Evolutionary conservation across 352 stramenopile species (phyloP), one percentile per base, ranked within the genome.

Genomic region (Globisporangium viniferum): DNA sequence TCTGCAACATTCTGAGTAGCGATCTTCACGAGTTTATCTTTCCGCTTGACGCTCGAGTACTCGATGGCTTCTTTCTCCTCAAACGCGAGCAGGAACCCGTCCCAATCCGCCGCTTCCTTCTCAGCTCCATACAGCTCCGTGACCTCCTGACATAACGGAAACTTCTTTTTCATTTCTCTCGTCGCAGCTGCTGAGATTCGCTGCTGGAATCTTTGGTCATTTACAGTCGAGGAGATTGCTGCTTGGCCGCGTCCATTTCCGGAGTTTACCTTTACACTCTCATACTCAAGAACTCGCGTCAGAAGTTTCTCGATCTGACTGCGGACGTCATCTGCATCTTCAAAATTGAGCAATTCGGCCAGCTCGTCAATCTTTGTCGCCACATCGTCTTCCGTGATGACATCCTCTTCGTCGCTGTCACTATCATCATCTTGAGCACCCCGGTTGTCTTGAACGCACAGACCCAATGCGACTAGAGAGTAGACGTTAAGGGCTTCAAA

Each of bases 1-100:
- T 81, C 74, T 31, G 73, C 69, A 18, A 86, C 69, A 54, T 85
- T 81, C 67, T 86, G 77, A 12, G 76, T 77, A 9, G 80, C 77
- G 54, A 82, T 59, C 15, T 80, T 77, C 31, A 88, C 72, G n/a
- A 84, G 65, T 57, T 83, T 82, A 61, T 88, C 80, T 66, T 86
- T 88, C 5, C 80, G 73, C 33, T 81, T 84, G 20, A 74, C 74
- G 20, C 68, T 75, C 53, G 66, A 74, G 33, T 46, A 65, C 68
- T 82, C 74, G 57, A 84, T 68, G 22, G 68, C 48, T 24, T 73
- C 56, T 41, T 76, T 80, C n/a, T 70, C 69, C 41, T 79, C 73
- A 49, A 77, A 88, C 27, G 75, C 66, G 58, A 90, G 31, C 60
- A 92, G 62, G 61, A 79, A 81, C 0, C 74, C 80, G 56, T 74